These are phyloP conservation scores for Alternaria arborescens DNA, from an alignment of 2,329 filamentous ascomycete species.

Conservation along the genomic window DNA sequence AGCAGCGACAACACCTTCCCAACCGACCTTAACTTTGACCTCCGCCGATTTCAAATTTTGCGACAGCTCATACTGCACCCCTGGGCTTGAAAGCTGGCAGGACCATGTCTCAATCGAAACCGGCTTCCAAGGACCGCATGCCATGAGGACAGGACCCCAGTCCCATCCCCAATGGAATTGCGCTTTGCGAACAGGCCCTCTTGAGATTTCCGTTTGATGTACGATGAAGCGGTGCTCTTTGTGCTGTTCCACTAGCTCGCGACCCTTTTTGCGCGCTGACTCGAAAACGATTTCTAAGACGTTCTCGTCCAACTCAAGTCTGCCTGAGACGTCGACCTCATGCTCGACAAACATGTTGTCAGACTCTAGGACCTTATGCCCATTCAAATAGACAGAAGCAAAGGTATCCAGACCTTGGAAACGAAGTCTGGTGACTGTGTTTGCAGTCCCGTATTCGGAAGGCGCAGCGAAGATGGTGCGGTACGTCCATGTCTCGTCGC, in stretches of 20 bases:
- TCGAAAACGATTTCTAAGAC: conserved; percentile 65
- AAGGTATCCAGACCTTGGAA: conserved; percentile 73
- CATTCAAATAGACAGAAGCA: conserved; percentile 66
- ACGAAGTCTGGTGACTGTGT: conserved; percentile 57
- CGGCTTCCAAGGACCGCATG: conserved; percentile 69
- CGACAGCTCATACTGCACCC: conserved; percentile 66
- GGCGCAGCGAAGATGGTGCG: conserved; percentile 42
- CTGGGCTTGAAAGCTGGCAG: conserved; percentile 70
- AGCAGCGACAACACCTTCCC: not conserved
- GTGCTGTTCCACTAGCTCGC: conserved; percentile 61
- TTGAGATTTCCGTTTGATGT: conserved; percentile 56
- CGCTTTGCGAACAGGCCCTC: conserved; percentile 62
- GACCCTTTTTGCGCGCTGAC: conserved; percentile 61
- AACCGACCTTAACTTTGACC: not conserved
- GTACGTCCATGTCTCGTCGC: conserved; percentile 59
- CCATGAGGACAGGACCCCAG: conserved; percentile 59
- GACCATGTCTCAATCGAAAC: conserved; percentile 75
- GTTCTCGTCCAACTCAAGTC: conserved; percentile 54
- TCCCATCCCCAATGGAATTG: conserved; percentile 62
- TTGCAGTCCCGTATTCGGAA: conserved; percentile 33
- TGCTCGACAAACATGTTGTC: conserved; percentile 72
- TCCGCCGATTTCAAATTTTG: conserved; percentile 10
- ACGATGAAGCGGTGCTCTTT: conserved; percentile 61
- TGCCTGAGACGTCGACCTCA: conserved; percentile 59
- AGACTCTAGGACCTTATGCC: conserved; percentile 59